Percentiles rank a stretch among this genome's conserved stretches.
phyloP scores from a whole-genome alignment of 2,329 filamentous ascomycete species.

The Pleomassaria siparia region DNA sequence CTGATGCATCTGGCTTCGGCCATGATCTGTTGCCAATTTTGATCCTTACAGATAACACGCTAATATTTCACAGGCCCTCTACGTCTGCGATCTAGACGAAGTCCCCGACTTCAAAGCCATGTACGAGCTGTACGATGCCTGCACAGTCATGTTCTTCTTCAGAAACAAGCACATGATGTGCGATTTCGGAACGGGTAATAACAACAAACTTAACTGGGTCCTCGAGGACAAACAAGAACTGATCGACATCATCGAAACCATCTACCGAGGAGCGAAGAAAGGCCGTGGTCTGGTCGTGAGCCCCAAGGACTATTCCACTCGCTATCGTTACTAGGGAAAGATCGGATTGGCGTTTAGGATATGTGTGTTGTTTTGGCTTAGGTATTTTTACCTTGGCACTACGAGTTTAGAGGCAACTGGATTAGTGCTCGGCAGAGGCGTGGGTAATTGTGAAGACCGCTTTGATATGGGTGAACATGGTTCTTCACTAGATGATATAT shows the following conservation, averaged over 20 bases:
- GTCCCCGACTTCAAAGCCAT: slow-evolving; percentile 76
- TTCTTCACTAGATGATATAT: too few species aligned
- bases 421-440: not conserved
- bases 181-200: slow-evolving; percentile 94
- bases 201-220: slow-evolving; percentile 97
- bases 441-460: too few species aligned
- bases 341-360: not conserved
- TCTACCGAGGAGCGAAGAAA: slow-evolving; percentile 98
- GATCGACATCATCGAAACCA: slow-evolving; percentile 97
- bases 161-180: slow-evolving; percentile 99
- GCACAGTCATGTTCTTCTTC: slow-evolving; percentile 97
- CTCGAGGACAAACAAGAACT: slow-evolving; percentile 97
- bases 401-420: not conserved
- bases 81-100: slow-evolving; percentile 62
- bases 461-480: too few species aligned
- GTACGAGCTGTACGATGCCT: slow-evolving; percentile 88
- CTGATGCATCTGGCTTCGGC: too few species aligned
- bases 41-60: not conserved
- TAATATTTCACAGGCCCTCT: not conserved
- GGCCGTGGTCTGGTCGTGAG: slow-evolving; percentile 94
- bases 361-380: not conserved
- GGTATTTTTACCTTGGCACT: not conserved
- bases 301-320: slow-evolving; percentile 78
- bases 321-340: slow-evolving; percentile 62
- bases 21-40: too few species aligned